Conservation (phyloP, 345 rosid species). For the Rhizophora apiculata region DNA sequence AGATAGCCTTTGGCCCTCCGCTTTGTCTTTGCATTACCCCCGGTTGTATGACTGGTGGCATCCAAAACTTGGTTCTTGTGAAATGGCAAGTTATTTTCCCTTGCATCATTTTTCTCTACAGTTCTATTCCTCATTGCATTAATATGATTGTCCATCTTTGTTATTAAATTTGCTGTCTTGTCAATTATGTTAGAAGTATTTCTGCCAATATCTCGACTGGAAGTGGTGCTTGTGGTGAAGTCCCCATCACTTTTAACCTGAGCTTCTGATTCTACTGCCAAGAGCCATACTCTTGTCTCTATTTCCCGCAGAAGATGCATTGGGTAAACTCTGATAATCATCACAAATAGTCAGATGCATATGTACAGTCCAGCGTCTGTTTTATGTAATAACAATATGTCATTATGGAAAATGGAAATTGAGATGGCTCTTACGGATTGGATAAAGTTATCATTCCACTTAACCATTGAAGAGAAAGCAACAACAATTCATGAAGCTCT, state of each 20-base stretch:
- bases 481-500: constrained; percentile 85
- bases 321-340: constrained; percentile 73
- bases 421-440: constrained; percentile 59
- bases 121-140: constrained; percentile 53
- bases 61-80: constrained; percentile 59
- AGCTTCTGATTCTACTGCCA: constrained; percentile 97
- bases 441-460: constrained; percentile 82
- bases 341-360: constrained; percentile 26
- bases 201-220: constrained; percentile 44
- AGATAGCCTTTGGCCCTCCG: constrained; percentile 73
- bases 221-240: constrained; percentile 33
- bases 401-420: constrained; percentile 12
- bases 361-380: neutral
- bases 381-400: neutral
- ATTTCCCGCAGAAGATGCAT: constrained; percentile 89
- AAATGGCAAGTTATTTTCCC: constrained; percentile 44
- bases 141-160: constrained; percentile 92
- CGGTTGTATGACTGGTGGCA: constrained; percentile 38
- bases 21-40: constrained; percentile 58
- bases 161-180: constrained; percentile 73
- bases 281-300: constrained; percentile 95
- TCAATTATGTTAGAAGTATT: constrained; percentile 65
- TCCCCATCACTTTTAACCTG: constrained; percentile 68
- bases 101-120: constrained; percentile 60
- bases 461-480: constrained; percentile 93